Evolutionary conservation across 371 early-diverging fungal genomes (phyloP).

Genomic region (Apophysomyces trapeziformis): DNA sequence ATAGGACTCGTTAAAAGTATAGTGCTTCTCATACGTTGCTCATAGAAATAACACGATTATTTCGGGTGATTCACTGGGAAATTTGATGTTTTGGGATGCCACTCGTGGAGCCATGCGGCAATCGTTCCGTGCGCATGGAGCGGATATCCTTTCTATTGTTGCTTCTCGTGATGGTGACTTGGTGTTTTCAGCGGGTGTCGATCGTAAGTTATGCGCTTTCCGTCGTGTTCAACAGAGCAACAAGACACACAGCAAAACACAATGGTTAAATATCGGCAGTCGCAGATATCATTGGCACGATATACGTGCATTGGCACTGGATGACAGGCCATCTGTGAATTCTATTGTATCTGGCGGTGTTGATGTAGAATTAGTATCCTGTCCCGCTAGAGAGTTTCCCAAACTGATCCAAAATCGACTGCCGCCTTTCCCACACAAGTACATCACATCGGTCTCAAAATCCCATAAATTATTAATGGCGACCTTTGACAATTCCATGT

Average conservation of each 20-base stretch:
- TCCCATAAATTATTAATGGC: constrained; percentile 64
- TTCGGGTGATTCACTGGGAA: constrained; percentile 90
- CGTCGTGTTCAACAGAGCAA: constrained; percentile 44
- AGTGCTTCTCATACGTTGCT: neutral
- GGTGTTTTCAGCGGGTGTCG: constrained; percentile 91
- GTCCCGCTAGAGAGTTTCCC: constrained; percentile 68
- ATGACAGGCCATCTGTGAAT: constrained; percentile 63
- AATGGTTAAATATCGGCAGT: constrained; percentile 80
- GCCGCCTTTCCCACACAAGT: constrained; percentile 80
- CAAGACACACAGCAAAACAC: constrained; percentile 15
- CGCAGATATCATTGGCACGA: constrained; percentile 93
- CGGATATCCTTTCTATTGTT: constrained; percentile 89
- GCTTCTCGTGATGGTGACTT: constrained; percentile 63
- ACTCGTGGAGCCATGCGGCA: constrained; percentile 69
- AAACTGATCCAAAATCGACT: constrained; percentile 69
- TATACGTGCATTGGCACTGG: constrained; percentile 82
- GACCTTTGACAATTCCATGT: constrained; percentile 62
- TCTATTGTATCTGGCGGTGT: constrained; percentile 87
- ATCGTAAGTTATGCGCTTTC: constrained; percentile 82
- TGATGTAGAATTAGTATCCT: constrained; percentile 74
- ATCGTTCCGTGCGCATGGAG: constrained; percentile 75
- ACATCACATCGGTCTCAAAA: constrained; percentile 69
- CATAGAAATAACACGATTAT: constrained; percentile 74
- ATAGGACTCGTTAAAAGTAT: neutral
- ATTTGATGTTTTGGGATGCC: constrained; percentile 88